Evolutionary conservation across 2,329 filamentous ascomycete species (phyloP).

Genomic region (Davidsoniella virescens): DNA sequence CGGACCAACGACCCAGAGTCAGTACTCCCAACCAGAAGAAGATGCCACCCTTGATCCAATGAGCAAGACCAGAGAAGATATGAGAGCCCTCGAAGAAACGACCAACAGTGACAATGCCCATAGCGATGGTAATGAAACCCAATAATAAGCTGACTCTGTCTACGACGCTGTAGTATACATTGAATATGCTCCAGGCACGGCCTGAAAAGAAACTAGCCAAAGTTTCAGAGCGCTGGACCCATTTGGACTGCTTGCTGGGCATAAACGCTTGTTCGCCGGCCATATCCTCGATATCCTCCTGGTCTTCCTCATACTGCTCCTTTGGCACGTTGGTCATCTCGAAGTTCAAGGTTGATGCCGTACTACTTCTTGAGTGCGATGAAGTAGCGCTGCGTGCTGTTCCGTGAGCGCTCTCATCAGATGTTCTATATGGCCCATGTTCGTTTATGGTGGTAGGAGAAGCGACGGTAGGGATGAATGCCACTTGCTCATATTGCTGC

Average conservation of each 20-base stretch:
- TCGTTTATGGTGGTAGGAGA: constrained; percentile 26
- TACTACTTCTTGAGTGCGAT: constrained; percentile 38
- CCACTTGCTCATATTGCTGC: constrained; percentile 4
- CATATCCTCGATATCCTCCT: constrained; percentile 28
- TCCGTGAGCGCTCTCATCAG: constrained; percentile 58
- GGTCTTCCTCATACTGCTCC: constrained; percentile 27
- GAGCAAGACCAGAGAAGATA: constrained; percentile 74
- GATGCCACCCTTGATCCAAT: constrained; percentile 86
- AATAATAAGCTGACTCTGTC: constrained; percentile 66
- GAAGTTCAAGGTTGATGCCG: constrained; percentile 38
- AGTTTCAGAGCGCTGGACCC: constrained; percentile 1
- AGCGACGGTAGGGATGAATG: neutral
- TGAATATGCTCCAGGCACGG: constrained; percentile 34
- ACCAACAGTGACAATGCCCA: constrained; percentile 60
- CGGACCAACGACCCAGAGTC: constrained; percentile 77
- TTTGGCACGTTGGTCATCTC: constrained; percentile 24
- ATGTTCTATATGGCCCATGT: constrained; percentile 36
- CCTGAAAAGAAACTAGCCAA: constrained; percentile 13
- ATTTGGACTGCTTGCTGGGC: neutral
- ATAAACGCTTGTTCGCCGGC: neutral
- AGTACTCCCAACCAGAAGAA: constrained; percentile 89
- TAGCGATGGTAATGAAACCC: constrained; percentile 56
- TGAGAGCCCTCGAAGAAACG: constrained; percentile 59
- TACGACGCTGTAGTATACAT: constrained; percentile 45
- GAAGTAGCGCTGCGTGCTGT: constrained; percentile 55